phyloP scores from a whole-genome alignment of 1,284 basidiomycete genomes.

The Puccinia polysora region DNA sequence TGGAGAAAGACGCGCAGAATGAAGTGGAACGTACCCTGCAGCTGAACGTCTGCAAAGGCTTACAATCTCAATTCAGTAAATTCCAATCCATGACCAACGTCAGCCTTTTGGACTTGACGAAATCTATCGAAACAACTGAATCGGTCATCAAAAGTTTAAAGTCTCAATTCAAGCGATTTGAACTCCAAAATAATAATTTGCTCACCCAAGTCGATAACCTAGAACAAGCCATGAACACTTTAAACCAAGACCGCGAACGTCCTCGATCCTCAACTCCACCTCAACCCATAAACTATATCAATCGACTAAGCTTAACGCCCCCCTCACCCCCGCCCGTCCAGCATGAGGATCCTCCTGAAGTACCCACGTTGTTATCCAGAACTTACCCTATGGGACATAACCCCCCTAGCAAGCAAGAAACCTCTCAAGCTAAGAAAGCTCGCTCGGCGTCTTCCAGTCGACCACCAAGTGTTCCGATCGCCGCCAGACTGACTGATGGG shows the following conservation, averaged over 20 bases:
- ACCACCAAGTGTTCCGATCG: conserved; percentile 6
- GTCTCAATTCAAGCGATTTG: conserved; percentile 3
- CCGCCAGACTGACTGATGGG: conserved; percentile 8
- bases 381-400: too few species aligned
- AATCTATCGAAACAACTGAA: neutral
- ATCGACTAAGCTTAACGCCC: too few species aligned
- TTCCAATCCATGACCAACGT: neutral
- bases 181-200: neutral
- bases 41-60: neutral
- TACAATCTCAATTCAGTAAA: neutral
- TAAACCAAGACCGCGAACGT: neutral
- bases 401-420: too few species aligned
- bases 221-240: neutral
- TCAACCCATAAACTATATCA: too few species aligned
- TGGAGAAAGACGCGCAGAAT: neutral
- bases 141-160: neutral
- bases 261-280: conserved; percentile 7
- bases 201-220: conserved; percentile 1
- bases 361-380: too few species aligned
- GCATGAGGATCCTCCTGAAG: too few species aligned
- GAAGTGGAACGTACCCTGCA: neutral
- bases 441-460: neutral
- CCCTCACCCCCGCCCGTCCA: too few species aligned
- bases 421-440: too few species aligned
- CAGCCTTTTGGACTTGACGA: too few species aligned